phyloP scores from a whole-genome alignment of 2,329 filamentous ascomycete species.

The Paecilomyces formosus region DNA sequence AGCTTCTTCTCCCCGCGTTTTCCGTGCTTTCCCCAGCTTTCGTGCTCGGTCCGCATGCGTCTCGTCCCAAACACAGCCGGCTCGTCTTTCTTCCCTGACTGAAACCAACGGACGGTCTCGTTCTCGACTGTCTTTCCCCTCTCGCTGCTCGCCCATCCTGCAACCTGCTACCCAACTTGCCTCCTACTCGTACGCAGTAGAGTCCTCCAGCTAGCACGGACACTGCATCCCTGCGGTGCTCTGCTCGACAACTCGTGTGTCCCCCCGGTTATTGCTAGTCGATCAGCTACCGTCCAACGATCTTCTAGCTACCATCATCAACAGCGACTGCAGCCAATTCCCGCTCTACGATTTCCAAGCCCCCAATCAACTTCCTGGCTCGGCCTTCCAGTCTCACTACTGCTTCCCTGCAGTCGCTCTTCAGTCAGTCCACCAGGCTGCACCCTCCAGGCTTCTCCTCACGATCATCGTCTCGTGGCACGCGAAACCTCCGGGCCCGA shows the following conservation, averaged over 20 bases:
- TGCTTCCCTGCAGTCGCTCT: not conserved
- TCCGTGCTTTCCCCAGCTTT: not conserved
- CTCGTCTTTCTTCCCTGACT: conserved; percentile 13
- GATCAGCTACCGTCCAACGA: not conserved
- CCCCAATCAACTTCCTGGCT: not conserved
- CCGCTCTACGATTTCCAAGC: conserved; percentile 13
- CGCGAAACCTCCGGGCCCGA: not conserved
- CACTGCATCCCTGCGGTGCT: not conserved
- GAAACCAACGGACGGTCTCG: too few species aligned
- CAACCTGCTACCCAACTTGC: not conserved
- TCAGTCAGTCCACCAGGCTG: not conserved
- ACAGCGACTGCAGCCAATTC: conserved; percentile 10
- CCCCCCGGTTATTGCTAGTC: not conserved
- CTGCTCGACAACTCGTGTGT: not conserved
- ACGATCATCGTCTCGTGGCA: not conserved
- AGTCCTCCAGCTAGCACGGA: not conserved
- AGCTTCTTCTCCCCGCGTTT: not conserved
- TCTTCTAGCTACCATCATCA: not conserved
- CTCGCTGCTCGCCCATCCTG: conserved; percentile 1
- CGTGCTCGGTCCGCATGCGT: conserved; percentile 3
- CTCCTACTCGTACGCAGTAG: not conserved
- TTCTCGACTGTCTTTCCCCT: conserved; percentile 1
- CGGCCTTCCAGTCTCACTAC: not conserved
- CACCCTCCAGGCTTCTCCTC: not conserved
- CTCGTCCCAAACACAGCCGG: not conserved